phyloP scores from a whole-genome alignment of 257 asterid genomes.

The Forsythia suspensa region DNA sequence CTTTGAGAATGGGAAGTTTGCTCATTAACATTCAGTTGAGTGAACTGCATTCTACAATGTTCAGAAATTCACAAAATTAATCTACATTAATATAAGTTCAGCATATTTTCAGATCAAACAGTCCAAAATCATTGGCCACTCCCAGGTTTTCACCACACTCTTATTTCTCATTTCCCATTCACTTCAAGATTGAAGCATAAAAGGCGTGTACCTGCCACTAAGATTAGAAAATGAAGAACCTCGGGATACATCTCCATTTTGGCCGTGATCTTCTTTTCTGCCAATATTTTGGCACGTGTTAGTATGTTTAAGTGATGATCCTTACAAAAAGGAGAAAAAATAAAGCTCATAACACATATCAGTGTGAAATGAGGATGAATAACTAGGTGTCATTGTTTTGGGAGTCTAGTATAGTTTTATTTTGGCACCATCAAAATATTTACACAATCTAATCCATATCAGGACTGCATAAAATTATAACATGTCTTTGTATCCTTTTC shows the following conservation, averaged over 20 bases:
- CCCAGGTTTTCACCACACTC: not conserved
- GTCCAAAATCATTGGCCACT: conserved; percentile 5
- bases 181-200: conserved; percentile 15
- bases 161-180: conserved; percentile 8
- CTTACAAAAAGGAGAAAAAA: not conserved
- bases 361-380: not conserved
- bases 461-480: not conserved
- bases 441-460: not conserved
- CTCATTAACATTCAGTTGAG: conserved; percentile 43
- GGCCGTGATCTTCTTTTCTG: conserved; percentile 79
- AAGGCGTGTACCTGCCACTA: conserved; percentile 62
- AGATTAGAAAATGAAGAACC: conserved; percentile 63
- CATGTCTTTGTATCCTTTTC: not conserved
- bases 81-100: not conserved
- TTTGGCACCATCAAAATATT: not conserved
- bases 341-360: not conserved
- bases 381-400: not conserved
- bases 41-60: conserved; percentile 52
- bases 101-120: not conserved
- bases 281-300: conserved; percentile 38
- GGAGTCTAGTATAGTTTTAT: not conserved
- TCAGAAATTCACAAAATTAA: conserved; percentile 20
- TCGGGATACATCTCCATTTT: conserved; percentile 54
- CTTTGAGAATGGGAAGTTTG: conserved; percentile 58
- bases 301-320: not conserved